phyloP scores from a whole-genome alignment of 208 protist species.

The Acanthamoeba royreba region DNA sequence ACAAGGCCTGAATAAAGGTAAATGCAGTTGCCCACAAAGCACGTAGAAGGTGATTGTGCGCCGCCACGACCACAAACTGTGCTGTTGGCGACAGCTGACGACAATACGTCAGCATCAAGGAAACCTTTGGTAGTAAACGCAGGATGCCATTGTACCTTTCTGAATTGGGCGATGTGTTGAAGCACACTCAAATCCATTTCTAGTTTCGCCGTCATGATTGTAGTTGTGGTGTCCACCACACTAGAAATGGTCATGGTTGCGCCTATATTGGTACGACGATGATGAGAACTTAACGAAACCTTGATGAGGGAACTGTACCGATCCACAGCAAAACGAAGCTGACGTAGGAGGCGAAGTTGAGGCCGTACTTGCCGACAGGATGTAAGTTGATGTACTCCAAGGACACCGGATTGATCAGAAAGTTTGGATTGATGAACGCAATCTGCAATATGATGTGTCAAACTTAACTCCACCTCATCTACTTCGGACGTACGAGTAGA shows the following conservation, averaged over 20 bases:
- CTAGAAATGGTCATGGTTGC: neutral
- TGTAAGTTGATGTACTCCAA: neutral
- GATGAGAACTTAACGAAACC: too few species aligned
- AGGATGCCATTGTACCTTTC: neutral
- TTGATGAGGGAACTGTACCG: neutral
- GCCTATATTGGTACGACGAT: neutral
- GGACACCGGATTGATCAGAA: neutral
- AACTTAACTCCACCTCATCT: neutral
- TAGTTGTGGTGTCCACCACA: neutral
- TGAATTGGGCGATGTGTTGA: neutral
- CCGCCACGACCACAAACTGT: neutral
- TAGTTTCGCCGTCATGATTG: neutral
- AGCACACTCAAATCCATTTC: neutral
- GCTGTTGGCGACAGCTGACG: neutral
- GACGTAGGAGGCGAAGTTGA: slow-evolving; percentile 1
- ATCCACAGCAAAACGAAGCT: neutral
- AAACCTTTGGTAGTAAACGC: too few species aligned
- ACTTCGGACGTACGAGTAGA: neutral
- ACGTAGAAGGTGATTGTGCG: neutral
- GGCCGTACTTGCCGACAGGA: neutral
- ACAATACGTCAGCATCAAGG: neutral
- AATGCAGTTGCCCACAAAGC: neutral
- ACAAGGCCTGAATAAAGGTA: neutral
- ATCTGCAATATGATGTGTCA: neutral
- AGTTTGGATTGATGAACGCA: neutral